phyloP scores from a whole-genome alignment of 2,329 filamentous ascomycete genomes.

The Fusarium globosum region DNA sequence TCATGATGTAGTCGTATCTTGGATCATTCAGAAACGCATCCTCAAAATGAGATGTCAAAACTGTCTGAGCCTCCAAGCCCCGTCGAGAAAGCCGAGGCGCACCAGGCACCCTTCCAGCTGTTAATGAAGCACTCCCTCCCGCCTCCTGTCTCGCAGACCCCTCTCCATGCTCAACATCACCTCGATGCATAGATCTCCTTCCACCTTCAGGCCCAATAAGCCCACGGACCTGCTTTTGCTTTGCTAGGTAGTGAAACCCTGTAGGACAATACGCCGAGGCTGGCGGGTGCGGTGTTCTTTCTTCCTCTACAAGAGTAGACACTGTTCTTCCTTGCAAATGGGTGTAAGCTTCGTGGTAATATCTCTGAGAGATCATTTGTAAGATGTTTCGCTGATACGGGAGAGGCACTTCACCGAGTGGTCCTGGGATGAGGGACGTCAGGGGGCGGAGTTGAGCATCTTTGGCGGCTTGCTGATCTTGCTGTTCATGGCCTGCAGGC shows the following conservation, averaged over 20 bases:
- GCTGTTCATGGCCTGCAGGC: background rate
- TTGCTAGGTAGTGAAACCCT: background rate
- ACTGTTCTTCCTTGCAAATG: background rate
- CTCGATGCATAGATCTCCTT: background rate
- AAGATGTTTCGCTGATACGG: slow-evolving; percentile 2
- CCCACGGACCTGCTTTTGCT: background rate
- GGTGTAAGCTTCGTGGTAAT: background rate
- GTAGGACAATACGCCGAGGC: background rate
- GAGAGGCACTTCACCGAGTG: background rate
- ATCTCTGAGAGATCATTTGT: slow-evolving; percentile 1
- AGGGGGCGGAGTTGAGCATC: background rate
- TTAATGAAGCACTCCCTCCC: background rate
- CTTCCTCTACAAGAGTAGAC: slow-evolving; percentile 29
- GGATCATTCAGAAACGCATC: background rate
- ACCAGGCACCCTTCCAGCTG: too few relatives aligned
- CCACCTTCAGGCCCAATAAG: background rate
- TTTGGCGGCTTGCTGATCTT: accelerated
- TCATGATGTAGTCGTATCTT: background rate
- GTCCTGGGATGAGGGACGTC: slow-evolving; percentile 2
- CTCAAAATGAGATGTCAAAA: background rate
- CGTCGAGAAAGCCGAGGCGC: background rate
- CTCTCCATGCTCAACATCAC: background rate
- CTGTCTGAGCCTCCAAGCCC: background rate
- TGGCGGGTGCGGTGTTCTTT: background rate
- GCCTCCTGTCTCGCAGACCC: background rate